Conservation (phyloP, 2,329 filamentous ascomycete genomes). For the Lachnellula suecica region DNA sequence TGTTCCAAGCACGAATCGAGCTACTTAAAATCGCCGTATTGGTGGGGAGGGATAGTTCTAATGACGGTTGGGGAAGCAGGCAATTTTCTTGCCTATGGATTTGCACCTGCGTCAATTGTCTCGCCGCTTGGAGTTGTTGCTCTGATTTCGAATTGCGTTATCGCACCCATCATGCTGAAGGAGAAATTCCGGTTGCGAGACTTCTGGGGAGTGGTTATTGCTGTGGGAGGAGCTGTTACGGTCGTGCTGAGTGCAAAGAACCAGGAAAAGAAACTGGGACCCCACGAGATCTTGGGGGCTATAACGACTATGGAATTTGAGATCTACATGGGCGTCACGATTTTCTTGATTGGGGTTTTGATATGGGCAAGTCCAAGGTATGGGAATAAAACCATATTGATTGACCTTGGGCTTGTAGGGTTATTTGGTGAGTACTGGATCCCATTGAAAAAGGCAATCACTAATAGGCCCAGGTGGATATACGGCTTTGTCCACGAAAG, state of each 20-base stretch:
- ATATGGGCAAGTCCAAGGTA: slow-evolving; percentile 83
- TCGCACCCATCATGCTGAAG: slow-evolving; percentile 91
- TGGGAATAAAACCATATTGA: slow-evolving; percentile 82
- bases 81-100: slow-evolving; percentile 96
- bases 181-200: slow-evolving; percentile 85
- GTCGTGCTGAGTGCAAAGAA: slow-evolving; percentile 90
- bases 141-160: slow-evolving; percentile 92
- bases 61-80: slow-evolving; percentile 93
- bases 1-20: slow-evolving; percentile 47
- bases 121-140: slow-evolving; percentile 96
- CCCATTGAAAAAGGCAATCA: background rate
- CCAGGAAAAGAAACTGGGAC: slow-evolving; percentile 86
- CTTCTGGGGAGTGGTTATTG: slow-evolving; percentile 83
- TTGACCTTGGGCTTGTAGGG: slow-evolving; percentile 90
- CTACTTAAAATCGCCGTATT: slow-evolving; percentile 89
- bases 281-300: slow-evolving; percentile 83
- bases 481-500: slow-evolving; percentile 95
- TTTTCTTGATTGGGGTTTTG: slow-evolving; percentile 69
- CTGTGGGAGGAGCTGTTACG: slow-evolving; percentile 83
- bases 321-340: slow-evolving; percentile 80
- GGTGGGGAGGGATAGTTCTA: slow-evolving; percentile 91
- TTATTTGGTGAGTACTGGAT: slow-evolving; percentile 70
- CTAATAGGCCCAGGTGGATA: slow-evolving; percentile 67
- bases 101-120: slow-evolving; percentile 95
- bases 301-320: slow-evolving; percentile 89